These are phyloP conservation scores for Daldinia loculata DNA, from an alignment of 495 filamentous ascomycete genomes.

Conservation along the genomic window DNA sequence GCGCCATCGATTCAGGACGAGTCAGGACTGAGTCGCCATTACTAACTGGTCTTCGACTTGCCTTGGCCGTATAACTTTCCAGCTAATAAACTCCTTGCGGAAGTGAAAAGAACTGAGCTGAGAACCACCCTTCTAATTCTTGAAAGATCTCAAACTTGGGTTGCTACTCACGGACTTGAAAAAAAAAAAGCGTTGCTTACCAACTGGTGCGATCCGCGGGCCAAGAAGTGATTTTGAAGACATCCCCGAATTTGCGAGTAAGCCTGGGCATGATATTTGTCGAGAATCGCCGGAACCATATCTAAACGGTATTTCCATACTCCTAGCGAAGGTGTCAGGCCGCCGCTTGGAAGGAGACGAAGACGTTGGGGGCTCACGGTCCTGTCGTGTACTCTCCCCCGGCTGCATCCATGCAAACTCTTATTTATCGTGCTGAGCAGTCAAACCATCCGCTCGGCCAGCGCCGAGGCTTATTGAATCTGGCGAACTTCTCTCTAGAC, in stretches of 20 bases:
- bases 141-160: slow-evolving; percentile 13
- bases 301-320: slow-evolving; percentile 30
- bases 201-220: slow-evolving; percentile 13
- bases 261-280: slow-evolving; percentile 28
- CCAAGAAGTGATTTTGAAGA: slow-evolving; percentile 10
- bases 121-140: slow-evolving; percentile 14
- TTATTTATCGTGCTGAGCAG: slow-evolving; percentile 54
- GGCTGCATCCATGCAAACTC: slow-evolving; percentile 59
- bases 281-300: slow-evolving; percentile 13
- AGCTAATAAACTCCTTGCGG: slow-evolving; percentile 16
- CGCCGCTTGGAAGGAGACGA: slow-evolving; percentile 33
- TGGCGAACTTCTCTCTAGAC: slow-evolving; percentile 74
- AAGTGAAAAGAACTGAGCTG: slow-evolving; percentile 14
- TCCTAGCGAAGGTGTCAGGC: slow-evolving; percentile 25
- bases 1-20: slow-evolving; percentile 37
- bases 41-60: slow-evolving; percentile 26
- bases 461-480: slow-evolving; percentile 68
- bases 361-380: slow-evolving; percentile 43
- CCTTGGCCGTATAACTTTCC: slow-evolving; percentile 40
- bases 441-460: slow-evolving; percentile 64
- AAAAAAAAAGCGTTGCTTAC: slow-evolving; percentile 30
- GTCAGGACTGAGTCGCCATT: slow-evolving; percentile 24
- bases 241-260: slow-evolving; percentile 26
- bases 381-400: slow-evolving; percentile 41
- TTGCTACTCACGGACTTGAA: slow-evolving; percentile 19